Evolutionary conservation across 352 stramenopile genomes (phyloP), one percentile per base, ranked within the genome.

Genomic region (Globisporangium mamillatum): DNA sequence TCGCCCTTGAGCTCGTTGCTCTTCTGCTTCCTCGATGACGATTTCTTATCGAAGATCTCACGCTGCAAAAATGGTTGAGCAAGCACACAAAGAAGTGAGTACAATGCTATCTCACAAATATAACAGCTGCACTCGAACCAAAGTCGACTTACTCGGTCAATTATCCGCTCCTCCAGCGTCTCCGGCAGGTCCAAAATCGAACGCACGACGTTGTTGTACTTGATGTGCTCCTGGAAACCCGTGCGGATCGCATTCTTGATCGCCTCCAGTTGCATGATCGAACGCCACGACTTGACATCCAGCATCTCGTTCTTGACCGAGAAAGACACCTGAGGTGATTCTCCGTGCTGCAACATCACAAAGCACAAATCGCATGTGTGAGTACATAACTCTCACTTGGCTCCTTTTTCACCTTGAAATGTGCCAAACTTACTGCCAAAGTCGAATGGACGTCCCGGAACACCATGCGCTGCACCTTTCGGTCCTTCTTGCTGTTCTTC

Each of bases 401-500:
- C 7, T 36, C 38, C 38, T 22, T 22, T 5, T 52, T 22, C 2
- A 0, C 18, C 18, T 52, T 6, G 18, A 52, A 9, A 10, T 8
- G 5, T 10, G 18, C 20, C 16, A 7, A 22, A 73, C 82, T 50
- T 77, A 94, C 87, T 46, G 78, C 75, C 32, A 96, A 75, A 4
- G 89, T 95, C 2, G 79, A 86, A 58, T 95, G 68, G 64, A 96
- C 88, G 63, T 96, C 87, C 24, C 89, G 84, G 57, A 96, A 96
- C 14, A 94, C 86, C 50, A 88, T 77, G 29, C 86, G 84, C 70
- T 96, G 89, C 2, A 84, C 84, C 64, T 96, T 96, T 29, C 89
- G 87, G 53, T 96, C 89, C 58, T 94, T 94, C 68, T 96, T 96
- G 76, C 84, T 94, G 72, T 88, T 94, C 69, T 93, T 95, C 76